phyloP scores from a whole-genome alignment of 805 yeast species.

The Starmerella gropengiesseri region DNA sequence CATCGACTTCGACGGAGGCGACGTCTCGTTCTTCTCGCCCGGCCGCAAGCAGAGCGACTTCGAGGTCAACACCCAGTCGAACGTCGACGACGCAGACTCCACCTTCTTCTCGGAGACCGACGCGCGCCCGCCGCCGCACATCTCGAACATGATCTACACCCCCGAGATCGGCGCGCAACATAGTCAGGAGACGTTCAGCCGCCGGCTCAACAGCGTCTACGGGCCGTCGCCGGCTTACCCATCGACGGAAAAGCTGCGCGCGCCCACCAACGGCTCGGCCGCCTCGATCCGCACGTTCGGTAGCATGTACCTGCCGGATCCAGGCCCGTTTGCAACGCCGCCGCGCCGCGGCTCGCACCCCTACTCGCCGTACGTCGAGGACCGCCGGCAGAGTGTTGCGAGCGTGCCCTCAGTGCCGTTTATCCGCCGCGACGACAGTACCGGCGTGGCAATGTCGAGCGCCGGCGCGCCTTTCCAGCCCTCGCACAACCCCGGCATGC shows the following conservation, averaged over 20 bases:
- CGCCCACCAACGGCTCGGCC: slow-evolving; percentile 11
- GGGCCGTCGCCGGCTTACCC: slow-evolving; percentile 22
- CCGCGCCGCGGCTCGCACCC: slow-evolving; percentile 8
- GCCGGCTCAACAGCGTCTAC: slow-evolving; percentile 22
- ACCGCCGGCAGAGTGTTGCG: slow-evolving; percentile 3
- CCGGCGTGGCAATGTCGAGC: not conserved
- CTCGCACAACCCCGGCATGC: not conserved
- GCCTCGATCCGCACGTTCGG: slow-evolving; percentile 3
- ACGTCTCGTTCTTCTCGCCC: slow-evolving; percentile 23
- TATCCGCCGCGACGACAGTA: not conserved
- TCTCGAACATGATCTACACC: slow-evolving; percentile 11
- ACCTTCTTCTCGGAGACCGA: slow-evolving; percentile 7
- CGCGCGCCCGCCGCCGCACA: not conserved
- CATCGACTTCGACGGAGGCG: slow-evolving; percentile 32
- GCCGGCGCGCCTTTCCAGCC: not conserved
- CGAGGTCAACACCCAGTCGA: not conserved
- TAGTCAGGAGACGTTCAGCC: slow-evolving; percentile 23
- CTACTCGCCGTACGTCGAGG: not conserved
- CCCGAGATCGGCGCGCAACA: slow-evolving; percentile 12
- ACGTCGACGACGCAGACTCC: slow-evolving; percentile 3
- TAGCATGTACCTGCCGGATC: not conserved
- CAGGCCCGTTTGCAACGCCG: slow-evolving; percentile 19
- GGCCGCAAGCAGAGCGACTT: slow-evolving; percentile 4
- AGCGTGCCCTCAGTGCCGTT: not conserved
- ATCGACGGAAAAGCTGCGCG: slow-evolving; percentile 16